phyloP scores from a whole-genome alignment of 2,329 filamentous ascomycete species.

The Pseudogymnoascus sp. region DNA sequence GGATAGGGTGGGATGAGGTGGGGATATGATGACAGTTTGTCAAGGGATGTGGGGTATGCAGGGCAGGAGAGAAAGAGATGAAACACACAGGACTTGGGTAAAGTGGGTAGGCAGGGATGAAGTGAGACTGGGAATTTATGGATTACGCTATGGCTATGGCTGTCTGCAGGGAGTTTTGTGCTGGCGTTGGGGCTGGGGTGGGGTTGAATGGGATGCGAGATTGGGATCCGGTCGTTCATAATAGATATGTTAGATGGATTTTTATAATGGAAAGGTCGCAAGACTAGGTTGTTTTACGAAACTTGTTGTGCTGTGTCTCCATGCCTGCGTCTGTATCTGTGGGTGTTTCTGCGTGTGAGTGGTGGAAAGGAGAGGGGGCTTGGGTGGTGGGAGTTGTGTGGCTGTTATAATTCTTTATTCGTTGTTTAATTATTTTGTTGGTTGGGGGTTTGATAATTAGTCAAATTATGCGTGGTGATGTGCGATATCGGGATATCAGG shows the following conservation, averaged over 20 bases:
- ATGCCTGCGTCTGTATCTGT: not conserved
- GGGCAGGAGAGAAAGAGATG: not conserved
- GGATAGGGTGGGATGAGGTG: not conserved
- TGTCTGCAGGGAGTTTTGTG: not conserved
- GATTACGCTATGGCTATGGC: not conserved
- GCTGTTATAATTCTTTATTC: not conserved
- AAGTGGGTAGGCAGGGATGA: not conserved
- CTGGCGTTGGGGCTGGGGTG: not conserved
- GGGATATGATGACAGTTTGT: not conserved
- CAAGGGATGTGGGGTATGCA: not conserved
- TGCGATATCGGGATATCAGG: not conserved
- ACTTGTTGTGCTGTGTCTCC: not conserved
- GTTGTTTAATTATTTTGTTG: not conserved
- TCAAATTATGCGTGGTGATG: not conserved
- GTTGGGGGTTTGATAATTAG: not conserved
- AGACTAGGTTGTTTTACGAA: constrained; percentile 8
- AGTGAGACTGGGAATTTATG: not conserved
- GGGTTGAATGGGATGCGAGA: not conserved
- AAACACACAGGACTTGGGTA: not conserved
- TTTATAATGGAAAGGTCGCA: constrained; percentile 1
- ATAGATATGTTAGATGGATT: constrained; percentile 4
- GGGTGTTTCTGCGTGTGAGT: not conserved
- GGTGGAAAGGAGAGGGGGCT: not conserved
- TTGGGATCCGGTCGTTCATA: not conserved
- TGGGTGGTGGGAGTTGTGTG: not conserved